Evolutionary conservation across 108 stramenopile genomes (phyloP), one percentile per base, ranked within the genome.

Genomic region (Pseudonitzschia pungens): DNA sequence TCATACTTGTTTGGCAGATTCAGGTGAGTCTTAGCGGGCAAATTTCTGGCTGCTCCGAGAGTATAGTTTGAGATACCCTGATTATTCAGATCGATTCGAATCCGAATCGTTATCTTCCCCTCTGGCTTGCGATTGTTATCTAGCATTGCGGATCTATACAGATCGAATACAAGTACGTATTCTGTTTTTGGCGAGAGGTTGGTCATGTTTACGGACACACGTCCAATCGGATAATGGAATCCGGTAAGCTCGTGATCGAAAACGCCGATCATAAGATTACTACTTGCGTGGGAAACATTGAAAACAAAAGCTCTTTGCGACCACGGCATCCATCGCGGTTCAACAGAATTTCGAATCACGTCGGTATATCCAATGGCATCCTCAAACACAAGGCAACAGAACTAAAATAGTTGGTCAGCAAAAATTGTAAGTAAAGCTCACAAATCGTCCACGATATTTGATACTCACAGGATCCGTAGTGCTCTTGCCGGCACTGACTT

Each of bases 271-370:
- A 80, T 73, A 21, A 93, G 55, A 50, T 87, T 81, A 80, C 79
- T 77, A 82, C 85, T 79, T 77, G 77, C 66, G 43, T 75, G 74
- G 16, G 74, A n/a, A 69, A 57, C 84, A 76, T 70, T 80, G 44
- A 90, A 87, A 18, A 77, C 43, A 68, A 90, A 90, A 1, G 86
- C 86, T 50, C 89, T 78, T 50, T 84, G 76, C 14, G 83, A 77
- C 89, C 89, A 90, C 22, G 85, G 85, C 76, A 87, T 65, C 78
- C 80, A 90, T 33, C 86, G 75, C 44, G 89, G 89, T 15, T 81
- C 82, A 20, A 82, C 70, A 57, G 73, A 73, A 68, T 90, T 83
- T 48, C 74, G 66, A 54, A 90, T 83, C 11, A 84, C 79, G 40
- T 90, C 89, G 12, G 89, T 87, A 53, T 77, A 59, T 9, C 78